Evolutionary conservation across 2,329 filamentous ascomycete species (phyloP).

Genomic region (Colletotrichum godetiae): DNA sequence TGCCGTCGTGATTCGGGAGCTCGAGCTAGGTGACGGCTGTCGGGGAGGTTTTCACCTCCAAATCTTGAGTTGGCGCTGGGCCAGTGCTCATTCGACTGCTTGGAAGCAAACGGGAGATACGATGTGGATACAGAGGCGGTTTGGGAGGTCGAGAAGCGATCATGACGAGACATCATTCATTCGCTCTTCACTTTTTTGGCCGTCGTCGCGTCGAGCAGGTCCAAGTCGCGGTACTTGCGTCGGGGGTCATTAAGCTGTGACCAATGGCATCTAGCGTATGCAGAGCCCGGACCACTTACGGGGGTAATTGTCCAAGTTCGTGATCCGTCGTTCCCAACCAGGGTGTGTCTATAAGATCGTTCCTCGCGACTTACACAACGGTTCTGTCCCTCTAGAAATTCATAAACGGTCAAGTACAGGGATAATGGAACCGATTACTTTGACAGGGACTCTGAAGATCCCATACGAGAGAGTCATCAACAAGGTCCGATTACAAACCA

Average conservation of each 20-base stretch:
- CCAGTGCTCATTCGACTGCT: background rate
- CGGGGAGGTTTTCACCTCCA: background rate
- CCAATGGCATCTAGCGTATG: conserved; percentile 6
- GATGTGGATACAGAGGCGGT: background rate
- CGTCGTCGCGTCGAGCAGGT: conserved; percentile 7
- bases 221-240: background rate
- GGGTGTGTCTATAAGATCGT: background rate
- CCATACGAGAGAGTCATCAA: too few relatives aligned
- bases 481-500: too few relatives aligned
- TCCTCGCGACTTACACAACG: too few relatives aligned
- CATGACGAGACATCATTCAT: background rate
- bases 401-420: too few relatives aligned
- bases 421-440: too few relatives aligned
- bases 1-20: background rate
- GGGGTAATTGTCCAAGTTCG: background rate
- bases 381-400: background rate
- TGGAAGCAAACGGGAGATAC: background rate
- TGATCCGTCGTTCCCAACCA: background rate
- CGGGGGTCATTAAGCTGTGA: background rate
- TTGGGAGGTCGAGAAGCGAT: background rate
- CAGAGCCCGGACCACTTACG: conserved; percentile 4
- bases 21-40: background rate
- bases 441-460: too few relatives aligned
- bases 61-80: background rate
- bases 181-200: background rate